phyloP scores from a whole-genome alignment of 2,329 filamentous ascomycete genomes.

The Talaromyces amestolkiae region DNA sequence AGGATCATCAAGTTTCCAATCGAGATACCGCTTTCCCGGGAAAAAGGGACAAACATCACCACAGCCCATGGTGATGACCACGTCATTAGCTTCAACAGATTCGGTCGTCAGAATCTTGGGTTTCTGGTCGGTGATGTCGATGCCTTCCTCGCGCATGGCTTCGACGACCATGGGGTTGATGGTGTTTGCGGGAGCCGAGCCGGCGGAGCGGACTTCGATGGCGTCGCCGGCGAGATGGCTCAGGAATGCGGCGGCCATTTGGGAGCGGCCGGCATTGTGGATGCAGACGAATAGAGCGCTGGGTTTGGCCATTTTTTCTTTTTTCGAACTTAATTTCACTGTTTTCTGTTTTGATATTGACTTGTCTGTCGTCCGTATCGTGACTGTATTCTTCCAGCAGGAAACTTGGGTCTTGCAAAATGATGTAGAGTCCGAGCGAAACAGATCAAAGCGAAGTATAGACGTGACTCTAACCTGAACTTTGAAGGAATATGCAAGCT shows the following conservation, averaged over 20 bases:
- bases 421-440: not conserved
- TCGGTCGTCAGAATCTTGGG: conserved; percentile 28
- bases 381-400: not conserved
- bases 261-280: conserved; percentile 30
- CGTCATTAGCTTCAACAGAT: conserved; percentile 26
- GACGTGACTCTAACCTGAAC: not conserved
- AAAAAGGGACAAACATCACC: conserved; percentile 29
- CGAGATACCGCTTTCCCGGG: conserved; percentile 29
- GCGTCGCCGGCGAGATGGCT: conserved; percentile 22
- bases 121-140: conserved; percentile 26
- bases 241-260: conserved; percentile 29
- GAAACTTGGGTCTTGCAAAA: not conserved
- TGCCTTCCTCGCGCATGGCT: conserved; percentile 30
- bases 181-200: conserved; percentile 28
- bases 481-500: not conserved
- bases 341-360: not conserved
- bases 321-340: not conserved
- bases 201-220: conserved; percentile 28
- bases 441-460: no score
- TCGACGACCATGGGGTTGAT: conserved; percentile 27
- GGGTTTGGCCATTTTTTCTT: conserved; percentile 21
- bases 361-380: not conserved
- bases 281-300: conserved; percentile 31
- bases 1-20: conserved; percentile 29
- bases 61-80: conserved; percentile 32